Conservation (phyloP, 495 filamentous ascomycete species). For the Paragyromitra xinjiangensis region DNA sequence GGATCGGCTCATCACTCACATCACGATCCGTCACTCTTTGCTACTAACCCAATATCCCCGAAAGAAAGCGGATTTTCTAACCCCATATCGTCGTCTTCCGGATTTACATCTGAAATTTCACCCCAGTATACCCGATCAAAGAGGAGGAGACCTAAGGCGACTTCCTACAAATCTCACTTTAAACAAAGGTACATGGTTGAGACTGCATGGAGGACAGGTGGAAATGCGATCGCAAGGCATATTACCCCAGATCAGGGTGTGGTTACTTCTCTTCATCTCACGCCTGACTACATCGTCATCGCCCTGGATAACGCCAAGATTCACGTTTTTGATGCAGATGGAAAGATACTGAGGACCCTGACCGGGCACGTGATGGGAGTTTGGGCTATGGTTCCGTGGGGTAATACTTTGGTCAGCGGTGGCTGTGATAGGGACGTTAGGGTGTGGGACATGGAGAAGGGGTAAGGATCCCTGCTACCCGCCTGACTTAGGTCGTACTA, state of each 20-base stretch:
- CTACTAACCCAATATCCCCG: conserved; percentile 51
- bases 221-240: conserved; percentile 76
- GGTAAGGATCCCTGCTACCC: conserved; percentile 67
- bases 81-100: conserved; percentile 42
- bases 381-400: conserved; percentile 99
- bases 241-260: conserved; percentile 96
- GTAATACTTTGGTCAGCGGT: conserved; percentile 91
- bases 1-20: conserved; percentile 45
- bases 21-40: conserved; percentile 53
- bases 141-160: conserved; percentile 53
- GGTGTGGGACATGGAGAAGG: conserved; percentile 96
- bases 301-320: conserved; percentile 98
- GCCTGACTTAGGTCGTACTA: conserved; percentile 25
- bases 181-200: conserved; percentile 97
- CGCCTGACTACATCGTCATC: conserved; percentile 94
- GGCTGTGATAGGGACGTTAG: conserved; percentile 96
- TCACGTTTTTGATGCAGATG: conserved; percentile 94
- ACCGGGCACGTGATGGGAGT: conserved; percentile 98
- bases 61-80: conserved; percentile 53
- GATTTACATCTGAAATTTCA: conserved; percentile 57
- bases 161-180: conserved; percentile 92
- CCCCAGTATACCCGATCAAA: conserved; percentile 54
- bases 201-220: conserved; percentile 93
- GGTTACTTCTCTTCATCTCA: conserved; percentile 93
- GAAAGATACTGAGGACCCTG: conserved; percentile 84